Evolutionary conservation across 768 basidiomycete genomes (phyloP), one percentile per base, ranked within the genome.

Genomic region (Trametes gibbosa): DNA sequence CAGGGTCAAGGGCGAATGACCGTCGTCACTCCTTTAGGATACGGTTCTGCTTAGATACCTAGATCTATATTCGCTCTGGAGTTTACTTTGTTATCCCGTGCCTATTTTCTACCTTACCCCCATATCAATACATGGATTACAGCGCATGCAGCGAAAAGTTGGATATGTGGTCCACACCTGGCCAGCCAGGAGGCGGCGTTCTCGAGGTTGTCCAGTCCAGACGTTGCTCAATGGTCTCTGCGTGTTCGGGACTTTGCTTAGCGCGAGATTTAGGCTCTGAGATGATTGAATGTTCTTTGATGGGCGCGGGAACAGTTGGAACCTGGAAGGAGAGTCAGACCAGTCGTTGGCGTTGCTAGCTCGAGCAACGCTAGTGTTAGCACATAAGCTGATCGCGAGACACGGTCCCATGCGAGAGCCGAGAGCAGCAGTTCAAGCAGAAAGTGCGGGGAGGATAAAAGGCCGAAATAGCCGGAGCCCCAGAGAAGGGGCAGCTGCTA

Each of bases 61-160:
- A 39, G 42, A 32, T 62, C 50, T 55, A 62, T 37, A 17, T 17
- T 39, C 39, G 39, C 27, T 57, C 39, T 43, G 53, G 45, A 51
- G 40, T 52, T 35, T 34, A 40, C 37, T 29, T 47, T 17, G 32
- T 39, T 32, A 41, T 23, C 8, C 19, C 25, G 48, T 62, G 56
- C 41, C 54, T 62, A 62, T 58, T 57, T n/a, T 48, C 34, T 62
- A 62, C 61, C 35, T 45, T 62, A 62, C 39, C 52, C 35, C 54
- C 53, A 12, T 58, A 54, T 53, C 52, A 53, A 62, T 62, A 48
- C 61, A 47, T 49, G 55, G 47, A 48, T 17, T 47, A 14, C 10
- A 14, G 19, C 42, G 8, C 29, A n/a, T 24, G 14, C 23, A n/a
- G n/a, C 5, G 34, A n/a, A 8, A 17, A 35, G 3, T 3, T 13